Conservation (phyloP, 139 green algal genomes). For the Haematococcus lacustris region DNA sequence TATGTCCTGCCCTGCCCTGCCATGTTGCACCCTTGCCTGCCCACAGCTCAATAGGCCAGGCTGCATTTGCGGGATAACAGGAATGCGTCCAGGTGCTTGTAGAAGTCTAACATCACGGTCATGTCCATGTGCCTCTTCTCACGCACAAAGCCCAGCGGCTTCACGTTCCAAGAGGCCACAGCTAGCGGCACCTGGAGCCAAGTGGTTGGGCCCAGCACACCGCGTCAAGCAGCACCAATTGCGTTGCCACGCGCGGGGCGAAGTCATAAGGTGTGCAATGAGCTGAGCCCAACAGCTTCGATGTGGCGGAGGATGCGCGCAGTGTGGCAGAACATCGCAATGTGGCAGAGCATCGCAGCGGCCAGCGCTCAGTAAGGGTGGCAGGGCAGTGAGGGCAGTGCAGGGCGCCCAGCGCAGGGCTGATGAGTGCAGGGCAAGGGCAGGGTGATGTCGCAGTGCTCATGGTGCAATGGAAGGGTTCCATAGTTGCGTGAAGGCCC, state of each 20-base stretch:
- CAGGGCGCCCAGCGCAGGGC: background rate
- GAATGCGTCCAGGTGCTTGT: constrained; percentile 35
- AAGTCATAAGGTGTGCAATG: background rate
- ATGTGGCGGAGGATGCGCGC: background rate
- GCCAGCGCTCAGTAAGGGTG: no score
- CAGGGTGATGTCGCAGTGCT: background rate
- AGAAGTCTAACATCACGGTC: constrained; percentile 38
- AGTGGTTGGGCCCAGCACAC: no score
- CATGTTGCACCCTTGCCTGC: no score
- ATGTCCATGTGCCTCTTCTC: constrained; percentile 37
- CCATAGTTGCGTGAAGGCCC: no score
- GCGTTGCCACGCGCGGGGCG: background rate
- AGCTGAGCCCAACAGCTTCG: background rate
- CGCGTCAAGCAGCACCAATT: no score
- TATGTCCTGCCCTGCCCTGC: no score
- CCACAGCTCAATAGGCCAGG: constrained; percentile 27
- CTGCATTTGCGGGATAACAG: constrained; percentile 14
- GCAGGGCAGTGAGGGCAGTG: no score
- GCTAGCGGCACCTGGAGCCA: constrained; percentile 25
- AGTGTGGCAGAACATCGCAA: background rate
- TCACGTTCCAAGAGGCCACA: constrained; percentile 44
- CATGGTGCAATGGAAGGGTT: background rate
- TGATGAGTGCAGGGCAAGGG: background rate
- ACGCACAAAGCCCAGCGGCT: constrained; percentile 23
- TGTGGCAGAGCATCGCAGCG: no score